These are phyloP conservation scores for Nemania sp. DNA, from an alignment of 2,329 filamentous ascomycete species.

Conservation along the genomic window DNA sequence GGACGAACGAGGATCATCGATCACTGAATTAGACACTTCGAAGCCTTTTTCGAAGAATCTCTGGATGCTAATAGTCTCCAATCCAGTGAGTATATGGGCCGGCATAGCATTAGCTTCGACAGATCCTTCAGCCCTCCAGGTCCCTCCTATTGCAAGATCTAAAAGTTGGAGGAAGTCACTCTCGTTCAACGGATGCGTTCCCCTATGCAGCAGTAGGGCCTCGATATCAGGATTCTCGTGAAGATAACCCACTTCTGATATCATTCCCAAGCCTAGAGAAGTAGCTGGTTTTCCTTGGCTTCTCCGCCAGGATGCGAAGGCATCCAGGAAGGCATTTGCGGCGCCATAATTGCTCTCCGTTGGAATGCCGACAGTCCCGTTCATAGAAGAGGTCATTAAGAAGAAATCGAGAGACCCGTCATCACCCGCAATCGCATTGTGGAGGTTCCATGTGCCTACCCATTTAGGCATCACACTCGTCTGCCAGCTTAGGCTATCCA, in stretches of 20 bases:
- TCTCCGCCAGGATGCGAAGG: slow-evolving; percentile 47
- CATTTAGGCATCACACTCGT: slow-evolving; percentile 42
- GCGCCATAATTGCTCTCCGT: slow-evolving; percentile 55
- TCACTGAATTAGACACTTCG: slow-evolving; percentile 29
- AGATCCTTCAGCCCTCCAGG: neutral
- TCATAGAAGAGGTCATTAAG: slow-evolving; percentile 46
- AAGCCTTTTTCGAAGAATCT: slow-evolving; percentile 38
- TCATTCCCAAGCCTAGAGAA: slow-evolving; percentile 49
- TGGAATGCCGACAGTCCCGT: slow-evolving; percentile 48
- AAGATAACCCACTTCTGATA: slow-evolving; percentile 53
- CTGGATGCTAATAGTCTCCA: slow-evolving; percentile 36
- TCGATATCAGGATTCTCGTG: slow-evolving; percentile 49
- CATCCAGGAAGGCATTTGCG: slow-evolving; percentile 54
- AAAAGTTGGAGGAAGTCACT: slow-evolving; percentile 41
- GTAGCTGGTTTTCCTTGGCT: slow-evolving; percentile 44
- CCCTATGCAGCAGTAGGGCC: slow-evolving; percentile 36
- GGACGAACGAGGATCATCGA: slow-evolving; percentile 31
- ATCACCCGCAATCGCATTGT: slow-evolving; percentile 37
- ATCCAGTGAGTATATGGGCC: slow-evolving; percentile 43
- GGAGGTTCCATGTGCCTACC: slow-evolving; percentile 45
- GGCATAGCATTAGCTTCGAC: no score
- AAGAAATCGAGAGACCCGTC: slow-evolving; percentile 51
- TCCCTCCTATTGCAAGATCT: slow-evolving; percentile 1
- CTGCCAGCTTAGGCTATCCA: slow-evolving; percentile 47
- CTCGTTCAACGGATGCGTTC: slow-evolving; percentile 43